Evolutionary conservation across 108 stramenopile species (phyloP).

Genomic region (Pseudonitzschia multistriata): DNA sequence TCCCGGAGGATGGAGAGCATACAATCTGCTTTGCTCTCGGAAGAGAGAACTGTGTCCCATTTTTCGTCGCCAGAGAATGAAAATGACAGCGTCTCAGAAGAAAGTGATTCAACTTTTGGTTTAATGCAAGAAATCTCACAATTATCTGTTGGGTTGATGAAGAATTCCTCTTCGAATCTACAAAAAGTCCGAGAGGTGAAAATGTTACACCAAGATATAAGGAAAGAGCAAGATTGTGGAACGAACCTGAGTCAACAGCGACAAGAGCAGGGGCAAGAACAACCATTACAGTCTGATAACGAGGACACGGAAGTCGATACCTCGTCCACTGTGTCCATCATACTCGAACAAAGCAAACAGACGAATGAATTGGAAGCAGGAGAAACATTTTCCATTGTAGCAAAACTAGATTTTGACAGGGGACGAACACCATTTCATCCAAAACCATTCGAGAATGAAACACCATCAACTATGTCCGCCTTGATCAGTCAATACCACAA

Average conservation of each 20-base stretch:
- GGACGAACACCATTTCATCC: not conserved
- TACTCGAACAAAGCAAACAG: too few relatives aligned
- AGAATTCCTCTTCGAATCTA: slow-evolving; percentile 10
- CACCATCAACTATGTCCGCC: slow-evolving; percentile 16
- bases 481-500: slow-evolving; percentile 1
- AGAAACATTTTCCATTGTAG: too few relatives aligned
- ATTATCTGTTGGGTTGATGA: not conserved
- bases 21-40: not conserved
- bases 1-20: not conserved
- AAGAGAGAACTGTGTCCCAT: not conserved
- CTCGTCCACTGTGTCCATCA: too few relatives aligned
- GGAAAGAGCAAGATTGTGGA: too few relatives aligned
- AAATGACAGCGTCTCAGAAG: not conserved
- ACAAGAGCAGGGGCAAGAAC: too few relatives aligned
- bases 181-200: not conserved
- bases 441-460: not conserved
- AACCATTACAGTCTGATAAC: too few relatives aligned
- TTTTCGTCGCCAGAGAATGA: not conserved
- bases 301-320: too few relatives aligned
- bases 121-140: slow-evolving; percentile 4
- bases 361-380: too few relatives aligned
- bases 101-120: not conserved
- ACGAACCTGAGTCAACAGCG: too few relatives aligned
- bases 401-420: not conserved
- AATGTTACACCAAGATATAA: not conserved